Conservation (phyloP, 2,329 filamentous ascomycete species). For the Teratosphaeria zuluensis region DNA sequence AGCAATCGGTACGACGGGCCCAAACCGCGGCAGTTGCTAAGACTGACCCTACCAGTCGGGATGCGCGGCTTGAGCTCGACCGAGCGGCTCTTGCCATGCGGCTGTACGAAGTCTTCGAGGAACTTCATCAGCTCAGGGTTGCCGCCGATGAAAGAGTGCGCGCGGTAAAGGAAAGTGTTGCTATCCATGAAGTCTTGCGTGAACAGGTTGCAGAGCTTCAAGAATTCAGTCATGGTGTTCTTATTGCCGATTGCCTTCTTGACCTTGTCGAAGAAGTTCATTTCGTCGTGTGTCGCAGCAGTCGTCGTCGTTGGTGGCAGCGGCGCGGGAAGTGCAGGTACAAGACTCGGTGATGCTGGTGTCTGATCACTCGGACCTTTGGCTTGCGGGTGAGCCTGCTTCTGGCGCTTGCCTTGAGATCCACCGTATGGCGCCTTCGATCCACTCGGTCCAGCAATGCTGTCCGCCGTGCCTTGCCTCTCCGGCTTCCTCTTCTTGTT, state of each 20-base stretch:
- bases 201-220: slow-evolving; percentile 94
- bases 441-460: slow-evolving; percentile 20
- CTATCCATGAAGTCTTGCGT: slow-evolving; percentile 87
- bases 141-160: slow-evolving; percentile 73
- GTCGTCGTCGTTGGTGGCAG: slow-evolving; percentile 65
- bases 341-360: slow-evolving; percentile 73
- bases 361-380: slow-evolving; percentile 23
- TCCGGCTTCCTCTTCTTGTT: slow-evolving; percentile 73
- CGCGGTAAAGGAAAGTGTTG: slow-evolving; percentile 71
- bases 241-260: slow-evolving; percentile 96
- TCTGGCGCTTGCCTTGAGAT: slow-evolving; percentile 53
- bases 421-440: slow-evolving; percentile 13
- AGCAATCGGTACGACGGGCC: slow-evolving; percentile 91
- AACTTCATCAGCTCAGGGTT: slow-evolving; percentile 82
- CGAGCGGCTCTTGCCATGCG: slow-evolving; percentile 65
- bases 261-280: slow-evolving; percentile 88
- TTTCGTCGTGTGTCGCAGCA: slow-evolving; percentile 71
- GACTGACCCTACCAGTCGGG: slow-evolving; percentile 71
- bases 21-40: slow-evolving; percentile 91
- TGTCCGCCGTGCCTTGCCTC: slow-evolving; percentile 41
- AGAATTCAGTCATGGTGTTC: slow-evolving; percentile 84
- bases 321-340: slow-evolving; percentile 79
- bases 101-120: slow-evolving; percentile 76
- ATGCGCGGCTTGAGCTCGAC: slow-evolving; percentile 70
- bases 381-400: slow-evolving; percentile 51